Evolutionary conservation across 441 rosid genomes (phyloP), one percentile per base, ranked within the genome.

Genomic region (Populus hybrid): DNA sequence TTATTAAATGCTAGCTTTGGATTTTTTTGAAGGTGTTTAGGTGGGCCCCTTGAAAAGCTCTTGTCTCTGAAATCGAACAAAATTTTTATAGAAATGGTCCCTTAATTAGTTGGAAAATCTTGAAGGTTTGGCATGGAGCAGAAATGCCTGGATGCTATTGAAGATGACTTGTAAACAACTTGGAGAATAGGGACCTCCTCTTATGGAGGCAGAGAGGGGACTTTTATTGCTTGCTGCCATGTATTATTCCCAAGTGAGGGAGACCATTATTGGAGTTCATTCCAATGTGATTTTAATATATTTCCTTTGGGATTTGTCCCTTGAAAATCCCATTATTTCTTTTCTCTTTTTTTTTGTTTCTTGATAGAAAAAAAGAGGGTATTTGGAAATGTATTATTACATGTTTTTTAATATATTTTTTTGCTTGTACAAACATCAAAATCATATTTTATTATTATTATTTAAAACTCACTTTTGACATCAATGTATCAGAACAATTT

Each of bases 1-100:
- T 74, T 38, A 50, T 83, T 84, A 73, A 79, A 83, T 81, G 79
- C 82, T 57, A 73, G 53, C 79, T 82, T 75, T 81, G 76, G 78
- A 35, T 78, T 75, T 80, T 82, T 75, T 59, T 59, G 69, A 9
- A n/a, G 65, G 28, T 24, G 57, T 26, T 46, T 67, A n/a, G 2
- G 69, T 67, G 79, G 82, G 65, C 1, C 74, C 80, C 34, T 9
- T 8, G 2, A 3, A 6, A 11, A 3, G 59, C 24, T 69, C 24
- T 14, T 66, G 16, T 46, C 68, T 24, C 63, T 21, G 3, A 73
- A 64, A 76, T 24, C 18, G 9, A 65, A 57, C 64, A 18, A 12
- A 2, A 0, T 65, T 8, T 40, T 9, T 0, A 30, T 30, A 3
- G 32, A 30, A 71, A 12, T 59, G 78, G 72, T 35, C 74, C 77